Evolutionary conservation across 1,284 basidiomycete genomes (phyloP).

Genomic region (Heterobasidion parviporum): DNA sequence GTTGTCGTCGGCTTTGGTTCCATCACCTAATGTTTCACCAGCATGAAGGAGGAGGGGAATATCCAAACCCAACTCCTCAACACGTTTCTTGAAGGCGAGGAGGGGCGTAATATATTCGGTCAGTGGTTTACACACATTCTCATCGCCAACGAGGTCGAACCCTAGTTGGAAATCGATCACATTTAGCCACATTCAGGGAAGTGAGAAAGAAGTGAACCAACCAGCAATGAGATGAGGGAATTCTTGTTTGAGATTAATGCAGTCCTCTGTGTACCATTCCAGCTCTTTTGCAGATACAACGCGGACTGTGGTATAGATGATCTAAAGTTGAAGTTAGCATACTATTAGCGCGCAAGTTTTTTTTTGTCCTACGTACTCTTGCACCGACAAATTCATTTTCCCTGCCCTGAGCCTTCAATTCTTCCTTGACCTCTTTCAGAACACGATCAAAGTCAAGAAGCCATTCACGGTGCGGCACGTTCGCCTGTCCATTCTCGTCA

Average conservation of each 20-base stretch:
- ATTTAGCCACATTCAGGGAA: not conserved
- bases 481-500: slow-evolving; percentile 46
- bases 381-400: slow-evolving; percentile 57
- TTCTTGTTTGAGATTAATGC: slow-evolving; percentile 62
- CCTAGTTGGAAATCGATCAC: slow-evolving; percentile 28
- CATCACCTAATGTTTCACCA: slow-evolving; percentile 72
- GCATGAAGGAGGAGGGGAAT: slow-evolving; percentile 79
- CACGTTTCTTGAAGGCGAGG: slow-evolving; percentile 48
- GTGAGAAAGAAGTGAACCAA: slow-evolving; percentile 15
- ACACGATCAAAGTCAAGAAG: slow-evolving; percentile 49
- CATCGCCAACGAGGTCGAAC: slow-evolving; percentile 76
- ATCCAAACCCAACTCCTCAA: slow-evolving; percentile 48
- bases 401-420: slow-evolving; percentile 42
- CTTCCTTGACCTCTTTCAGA: slow-evolving; percentile 44
- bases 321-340: slow-evolving; percentile 24
- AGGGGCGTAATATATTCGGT: slow-evolving; percentile 58
- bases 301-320: slow-evolving; percentile 67
- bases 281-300: slow-evolving; percentile 49
- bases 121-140: slow-evolving; percentile 56
- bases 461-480: slow-evolving; percentile 55
- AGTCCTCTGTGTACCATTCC: slow-evolving; percentile 64
- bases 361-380: slow-evolving; percentile 29
- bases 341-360: not conserved
- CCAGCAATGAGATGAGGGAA: slow-evolving; percentile 71
- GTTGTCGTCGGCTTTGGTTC: slow-evolving; percentile 61